Evolutionary conservation across 441 rosid species (phyloP), one percentile per base, ranked within the genome.

Genomic region (Gossypium lobatum): DNA sequence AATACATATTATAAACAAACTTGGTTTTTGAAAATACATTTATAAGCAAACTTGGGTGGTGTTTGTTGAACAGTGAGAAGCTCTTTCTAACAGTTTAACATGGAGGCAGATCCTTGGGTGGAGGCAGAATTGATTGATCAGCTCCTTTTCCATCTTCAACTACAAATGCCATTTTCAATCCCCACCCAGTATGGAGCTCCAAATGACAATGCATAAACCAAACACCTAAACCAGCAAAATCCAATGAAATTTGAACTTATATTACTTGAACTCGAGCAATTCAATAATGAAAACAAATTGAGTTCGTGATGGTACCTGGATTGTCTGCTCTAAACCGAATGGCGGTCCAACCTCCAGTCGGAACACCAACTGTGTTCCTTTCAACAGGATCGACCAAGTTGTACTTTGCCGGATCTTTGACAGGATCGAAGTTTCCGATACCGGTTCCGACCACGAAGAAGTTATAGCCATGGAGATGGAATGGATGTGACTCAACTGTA

Each of bases 401-500:
- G 50, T 80, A 86, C 3, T 85, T 88, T 8, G 81, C 83, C 1
- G 88, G 85, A 72, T 87, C 88, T 46, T 76, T 81, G 58, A 73
- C 66, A 0, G 88, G 84, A 75, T 88, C 86, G 55, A 83, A 90
- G 79, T 88, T 88, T 60, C 92, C 90, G 2, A 86, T 52, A 1
- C 92, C 92, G 1, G 84, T 83, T 48, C 88, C 92, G 3, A 91
- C 82, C 0, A 87, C 89, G 61, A 87, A 85, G 83, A 87, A 87
- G 64, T 88, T 88, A 39, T 87, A 88, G 37, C 96, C 96, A 14
- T 91, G 93, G 64, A 89, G 91, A 75, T 91, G 96, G 82, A 91
- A 87, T 0, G 96, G 93, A 17, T 91, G 96, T 8, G 90, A 84
- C 78, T 91, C 96, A 0, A 79, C 75, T 0, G 80, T 79, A 1